A percentile compares a stretch with the other conserved stretches of the same genome.
These are phyloP conservation scores for Diplodia intermedia DNA, from an alignment of 2,329 filamentous ascomycete species.

Conservation along the genomic window DNA sequence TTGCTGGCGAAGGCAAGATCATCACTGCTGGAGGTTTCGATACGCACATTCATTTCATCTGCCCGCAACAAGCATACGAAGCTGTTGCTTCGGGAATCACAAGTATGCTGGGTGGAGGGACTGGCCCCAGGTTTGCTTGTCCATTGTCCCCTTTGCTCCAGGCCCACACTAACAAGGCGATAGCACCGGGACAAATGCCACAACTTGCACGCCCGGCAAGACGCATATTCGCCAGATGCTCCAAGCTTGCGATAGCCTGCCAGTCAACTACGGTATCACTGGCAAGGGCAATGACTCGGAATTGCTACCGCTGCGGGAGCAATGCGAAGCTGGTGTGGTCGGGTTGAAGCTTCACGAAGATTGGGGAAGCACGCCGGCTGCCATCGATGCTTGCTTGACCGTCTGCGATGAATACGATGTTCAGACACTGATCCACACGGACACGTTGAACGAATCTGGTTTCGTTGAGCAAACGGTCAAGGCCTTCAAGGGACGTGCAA, in stretches of 20 bases:
- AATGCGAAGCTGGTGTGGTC: constrained; percentile 81
- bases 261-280: constrained; percentile 88
- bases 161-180: constrained; percentile 37
- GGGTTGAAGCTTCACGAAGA: constrained; percentile 96
- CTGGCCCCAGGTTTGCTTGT: constrained; percentile 76
- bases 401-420: constrained; percentile 93
- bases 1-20: constrained; percentile 89
- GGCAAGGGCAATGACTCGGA: constrained; percentile 91
- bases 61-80: constrained; percentile 88
- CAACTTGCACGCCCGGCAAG: constrained; percentile 88
- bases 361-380: constrained; percentile 90
- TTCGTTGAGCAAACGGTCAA: constrained; percentile 90
- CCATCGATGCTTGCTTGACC: constrained; percentile 79
- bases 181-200: constrained; percentile 86
- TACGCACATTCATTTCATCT: constrained; percentile 92
- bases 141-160: neutral
- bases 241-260: constrained; percentile 80
- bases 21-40: constrained; percentile 90
- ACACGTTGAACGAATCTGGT: constrained; percentile 96
- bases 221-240: constrained; percentile 88
- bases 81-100: constrained; percentile 86
- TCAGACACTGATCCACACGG: constrained; percentile 89
- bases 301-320: constrained; percentile 74
- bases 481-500: constrained; percentile 85
- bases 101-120: constrained; percentile 88